These are phyloP conservation scores for Botryosphaeria agaves DNA, from an alignment of 2,329 filamentous ascomycete species.

Conservation along the genomic window DNA sequence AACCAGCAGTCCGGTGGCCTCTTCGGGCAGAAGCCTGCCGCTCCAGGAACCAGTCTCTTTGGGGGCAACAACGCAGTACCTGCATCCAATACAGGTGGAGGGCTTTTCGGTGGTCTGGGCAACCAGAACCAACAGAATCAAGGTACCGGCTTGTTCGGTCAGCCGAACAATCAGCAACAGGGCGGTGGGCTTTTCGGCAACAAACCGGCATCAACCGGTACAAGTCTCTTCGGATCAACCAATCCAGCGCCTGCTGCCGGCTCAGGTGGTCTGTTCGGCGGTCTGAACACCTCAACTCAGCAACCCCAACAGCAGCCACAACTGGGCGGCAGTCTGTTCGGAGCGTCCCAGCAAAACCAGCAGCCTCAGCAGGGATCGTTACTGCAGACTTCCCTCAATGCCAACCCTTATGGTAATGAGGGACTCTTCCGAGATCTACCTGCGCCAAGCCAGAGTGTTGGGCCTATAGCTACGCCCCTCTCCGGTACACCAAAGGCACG, in stretches of 20 bases:
- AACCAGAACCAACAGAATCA: conserved; percentile 21
- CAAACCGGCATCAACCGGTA: conserved; percentile 8
- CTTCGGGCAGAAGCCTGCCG: conserved; percentile 16
- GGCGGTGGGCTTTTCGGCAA: conserved; percentile 30
- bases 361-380: conserved; percentile 35
- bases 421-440: conserved; percentile 66
- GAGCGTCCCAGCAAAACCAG: conserved; percentile 34
- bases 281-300: conserved; percentile 19
- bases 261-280: conserved; percentile 13
- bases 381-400: conserved; percentile 63
- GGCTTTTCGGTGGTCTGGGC: conserved; percentile 21
- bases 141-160: conserved; percentile 23
- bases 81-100: conserved; percentile 11
- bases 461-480: conserved; percentile 81
- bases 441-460: conserved; percentile 52
- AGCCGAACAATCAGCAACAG: conserved; percentile 32
- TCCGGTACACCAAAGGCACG: conserved; percentile 59
- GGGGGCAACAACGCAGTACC: conserved; percentile 15
- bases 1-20: conserved; percentile 15
- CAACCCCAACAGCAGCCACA: conserved; percentile 23
- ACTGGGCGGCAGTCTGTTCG: conserved; percentile 31
- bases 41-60: conserved; percentile 12
- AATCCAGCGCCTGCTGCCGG: neutral
- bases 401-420: conserved; percentile 79
- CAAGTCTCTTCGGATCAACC: conserved; percentile 11